Base-by-base conservation (phyloP, 768 basidiomycete genomes). In the Lactarius akahatsu region DNA sequence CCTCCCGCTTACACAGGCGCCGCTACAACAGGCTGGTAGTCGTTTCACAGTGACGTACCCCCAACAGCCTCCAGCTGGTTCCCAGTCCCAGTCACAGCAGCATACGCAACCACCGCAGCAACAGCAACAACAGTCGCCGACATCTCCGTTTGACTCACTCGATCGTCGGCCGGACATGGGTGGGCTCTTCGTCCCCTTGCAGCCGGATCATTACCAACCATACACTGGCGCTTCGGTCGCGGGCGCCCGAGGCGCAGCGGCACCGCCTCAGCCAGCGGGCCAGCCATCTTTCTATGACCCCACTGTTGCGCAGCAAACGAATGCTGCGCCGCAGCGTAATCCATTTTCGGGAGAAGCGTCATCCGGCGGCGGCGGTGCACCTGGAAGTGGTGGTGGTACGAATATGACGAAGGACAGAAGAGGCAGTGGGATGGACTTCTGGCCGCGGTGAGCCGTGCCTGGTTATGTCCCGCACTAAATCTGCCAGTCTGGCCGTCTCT, bases 141-240 rank as follows among this genome's bases (percentile, higher is more conserved):
- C 80, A 23, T 74, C 84, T 23, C 73, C 75, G 20, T 89, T 88
- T 71, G 87, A 89, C 56, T 75, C 85, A n/a, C 70, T 88, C 20
- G 87, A 87, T 62, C 80, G 85, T 59, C 82, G 87, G 62, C 77
- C 84, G 32, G 89, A 90, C 59, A 85, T 90, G 43, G 85, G 84
- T 50, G 83, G 83, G 64, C 75, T 94, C 76, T 94, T 87, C 73
- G 87, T 87, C 43, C 91, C 92, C 1, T 83, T 94, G 82, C 92
- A 93, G 74, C 89, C 92, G 40, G 92, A 94, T 30, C 88, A 89
- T 70, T 92, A 85, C 75, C 82, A 83, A 68, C 73, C 82, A 41
- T 90, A 90, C 72, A 26, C 70, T 71, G 75, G 66, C 66, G 36
- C 75, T 74, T 34, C 68, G 77, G 56, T 73, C 71, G 34, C 73